These are phyloP conservation scores for Flaveria sonorensis DNA, from an alignment of 129 eudicot species.

Conservation along the genomic window DNA sequence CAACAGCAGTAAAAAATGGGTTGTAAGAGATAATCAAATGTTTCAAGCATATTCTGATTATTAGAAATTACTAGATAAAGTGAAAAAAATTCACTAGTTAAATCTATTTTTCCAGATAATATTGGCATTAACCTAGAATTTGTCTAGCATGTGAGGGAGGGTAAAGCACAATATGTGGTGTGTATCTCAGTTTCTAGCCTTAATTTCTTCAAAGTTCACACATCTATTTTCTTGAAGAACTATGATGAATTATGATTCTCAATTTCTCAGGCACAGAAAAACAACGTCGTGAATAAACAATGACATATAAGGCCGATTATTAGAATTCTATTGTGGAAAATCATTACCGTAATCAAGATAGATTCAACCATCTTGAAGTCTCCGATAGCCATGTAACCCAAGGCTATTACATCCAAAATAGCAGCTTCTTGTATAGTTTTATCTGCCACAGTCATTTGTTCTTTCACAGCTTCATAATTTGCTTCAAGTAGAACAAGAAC, in stretches of 20 bases:
- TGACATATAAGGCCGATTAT: neutral
- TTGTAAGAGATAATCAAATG: neutral
- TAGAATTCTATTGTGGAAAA: neutral
- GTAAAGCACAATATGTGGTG: neutral
- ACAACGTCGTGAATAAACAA: neutral
- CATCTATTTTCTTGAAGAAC: neutral
- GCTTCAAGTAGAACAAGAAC: conserved; percentile 75
- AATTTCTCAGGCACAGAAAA: conserved; percentile 2
- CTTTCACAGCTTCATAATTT: conserved; percentile 75
- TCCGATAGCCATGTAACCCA: conserved; percentile 78
- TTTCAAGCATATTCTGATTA: neutral
- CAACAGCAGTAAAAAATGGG: neutral
- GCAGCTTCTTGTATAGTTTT: conserved; percentile 79
- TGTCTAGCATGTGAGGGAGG: neutral
- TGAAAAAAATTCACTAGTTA: neutral
- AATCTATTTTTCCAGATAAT: neutral
- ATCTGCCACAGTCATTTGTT: conserved; percentile 57
- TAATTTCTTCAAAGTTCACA: neutral
- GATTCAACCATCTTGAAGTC: conserved; percentile 58
- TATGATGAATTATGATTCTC: neutral
- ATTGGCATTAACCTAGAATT: neutral
- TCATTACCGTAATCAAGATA: conserved; percentile 55
- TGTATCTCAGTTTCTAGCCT: neutral
- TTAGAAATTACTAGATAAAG: neutral
- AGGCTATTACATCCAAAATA: conserved; percentile 68